Conservation (phyloP, 768 basidiomycete species). For the Sarcodon aspratus region DNA sequence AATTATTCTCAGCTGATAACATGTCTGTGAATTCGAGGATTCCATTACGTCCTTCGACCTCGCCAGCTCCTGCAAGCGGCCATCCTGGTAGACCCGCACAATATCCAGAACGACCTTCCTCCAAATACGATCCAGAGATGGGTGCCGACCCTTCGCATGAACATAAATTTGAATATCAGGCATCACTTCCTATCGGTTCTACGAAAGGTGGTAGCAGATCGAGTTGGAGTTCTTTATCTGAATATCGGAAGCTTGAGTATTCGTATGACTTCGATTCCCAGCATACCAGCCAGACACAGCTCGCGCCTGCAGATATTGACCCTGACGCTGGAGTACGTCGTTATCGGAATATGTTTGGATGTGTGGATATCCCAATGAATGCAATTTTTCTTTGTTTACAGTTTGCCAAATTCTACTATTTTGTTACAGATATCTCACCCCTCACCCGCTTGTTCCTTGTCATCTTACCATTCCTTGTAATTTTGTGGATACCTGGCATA, state of each 20-base stretch:
- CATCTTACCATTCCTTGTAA: slow-evolving; percentile 59
- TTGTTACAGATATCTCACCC: slow-evolving; percentile 65
- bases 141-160: too few relatives aligned
- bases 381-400: slow-evolving; percentile 11
- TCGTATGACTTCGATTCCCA: slow-evolving; percentile 48
- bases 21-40: too few relatives aligned
- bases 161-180: too few relatives aligned
- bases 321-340: slow-evolving; percentile 40
- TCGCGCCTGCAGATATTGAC: slow-evolving; percentile 52
- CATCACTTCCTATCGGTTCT: too few relatives aligned
- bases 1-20: too few relatives aligned
- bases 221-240: slow-evolving; percentile 41
- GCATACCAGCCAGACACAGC: slow-evolving; percentile 37
- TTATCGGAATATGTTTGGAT: too few relatives aligned
- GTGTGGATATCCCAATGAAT: too few relatives aligned
- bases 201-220: slow-evolving; percentile 9
- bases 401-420: slow-evolving; percentile 58
- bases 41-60: too few relatives aligned
- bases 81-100: too few relatives aligned
- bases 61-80: too few relatives aligned
- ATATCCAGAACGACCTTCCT: too few relatives aligned
- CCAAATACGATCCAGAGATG: too few relatives aligned
- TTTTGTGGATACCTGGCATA: slow-evolving; percentile 70
- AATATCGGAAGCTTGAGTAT: slow-evolving; percentile 39
- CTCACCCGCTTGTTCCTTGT: slow-evolving; percentile 72